These are phyloP conservation scores for Ottelia alismoides DNA, from an alignment of 106 monocot genomes.

Conservation along the genomic window DNA sequence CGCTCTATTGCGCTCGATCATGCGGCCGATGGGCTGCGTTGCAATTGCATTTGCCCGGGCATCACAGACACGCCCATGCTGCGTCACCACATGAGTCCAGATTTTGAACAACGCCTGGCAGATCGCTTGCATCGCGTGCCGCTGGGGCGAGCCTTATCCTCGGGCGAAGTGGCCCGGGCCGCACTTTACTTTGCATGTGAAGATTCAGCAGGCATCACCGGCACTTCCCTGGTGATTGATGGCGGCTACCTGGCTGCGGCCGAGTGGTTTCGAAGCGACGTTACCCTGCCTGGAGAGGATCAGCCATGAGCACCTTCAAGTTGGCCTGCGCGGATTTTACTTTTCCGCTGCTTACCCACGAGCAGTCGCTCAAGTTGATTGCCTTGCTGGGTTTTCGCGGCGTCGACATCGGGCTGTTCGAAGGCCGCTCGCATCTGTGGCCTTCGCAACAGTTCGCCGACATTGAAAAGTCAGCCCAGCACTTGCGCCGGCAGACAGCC, in stretches of 20 bases:
- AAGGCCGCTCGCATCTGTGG: no score
- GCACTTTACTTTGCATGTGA: neutral
- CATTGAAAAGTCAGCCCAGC: no score
- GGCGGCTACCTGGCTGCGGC: neutral
- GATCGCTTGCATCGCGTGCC: neutral
- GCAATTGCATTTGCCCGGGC: neutral
- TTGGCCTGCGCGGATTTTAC: no score
- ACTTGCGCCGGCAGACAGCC: no score
- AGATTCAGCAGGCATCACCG: neutral
- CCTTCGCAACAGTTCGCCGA: no score
- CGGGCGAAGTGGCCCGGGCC: neutral
- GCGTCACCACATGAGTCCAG: neutral
- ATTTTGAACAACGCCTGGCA: neutral
- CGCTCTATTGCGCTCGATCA: neutral
- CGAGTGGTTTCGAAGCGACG: no score
- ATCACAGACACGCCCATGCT: neutral
- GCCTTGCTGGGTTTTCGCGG: no score
- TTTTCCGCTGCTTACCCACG: no score
- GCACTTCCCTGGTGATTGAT: neutral
- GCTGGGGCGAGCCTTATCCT: neutral
- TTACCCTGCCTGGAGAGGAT: no score
- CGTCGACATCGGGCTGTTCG: no score
- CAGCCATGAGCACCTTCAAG: no score
- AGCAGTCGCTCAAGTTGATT: no score
- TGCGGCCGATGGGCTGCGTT: neutral